These are phyloP conservation scores for Geotrichum aggregatum DNA, from an alignment of 1,139 yeast species.

Conservation along the genomic window DNA sequence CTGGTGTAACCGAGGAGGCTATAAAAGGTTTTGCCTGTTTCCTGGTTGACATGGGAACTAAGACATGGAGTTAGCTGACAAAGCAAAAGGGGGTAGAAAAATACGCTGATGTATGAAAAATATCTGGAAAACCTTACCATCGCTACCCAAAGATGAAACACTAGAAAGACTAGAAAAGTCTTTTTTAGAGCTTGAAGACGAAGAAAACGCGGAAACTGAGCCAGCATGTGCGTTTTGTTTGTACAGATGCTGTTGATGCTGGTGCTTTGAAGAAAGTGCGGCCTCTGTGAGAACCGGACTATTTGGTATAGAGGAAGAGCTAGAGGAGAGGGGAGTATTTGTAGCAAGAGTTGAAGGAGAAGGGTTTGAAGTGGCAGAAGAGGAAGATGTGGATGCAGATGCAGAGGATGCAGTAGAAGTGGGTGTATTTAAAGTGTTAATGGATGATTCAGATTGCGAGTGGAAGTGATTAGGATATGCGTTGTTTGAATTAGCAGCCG, in stretches of 20 bases:
- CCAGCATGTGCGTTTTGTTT: slow-evolving; percentile 7
- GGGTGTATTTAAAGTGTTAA: slow-evolving; percentile 14
- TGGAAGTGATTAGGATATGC: slow-evolving; percentile 6
- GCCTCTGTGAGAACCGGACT: slow-evolving; percentile 8
- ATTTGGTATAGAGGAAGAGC: slow-evolving; percentile 11
- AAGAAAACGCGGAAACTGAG: slow-evolving; percentile 13
- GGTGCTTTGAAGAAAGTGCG: background rate
- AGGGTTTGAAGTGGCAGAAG: slow-evolving; percentile 19
- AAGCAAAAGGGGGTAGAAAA: slow-evolving; percentile 8
- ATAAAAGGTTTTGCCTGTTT: slow-evolving; percentile 13
- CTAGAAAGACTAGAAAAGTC: slow-evolving; percentile 15
- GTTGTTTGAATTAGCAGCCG: slow-evolving; percentile 3
- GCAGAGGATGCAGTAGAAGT: slow-evolving; percentile 18
- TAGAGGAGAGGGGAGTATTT: slow-evolving; percentile 9
- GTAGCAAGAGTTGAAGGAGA: slow-evolving; percentile 17
- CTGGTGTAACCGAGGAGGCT: slow-evolving; percentile 18
- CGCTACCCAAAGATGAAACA: slow-evolving; percentile 11
- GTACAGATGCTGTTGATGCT: slow-evolving; percentile 4
- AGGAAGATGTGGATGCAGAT: slow-evolving; percentile 21
- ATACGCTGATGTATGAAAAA: background rate
- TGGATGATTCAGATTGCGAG: slow-evolving; percentile 21
- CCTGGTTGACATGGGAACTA: slow-evolving; percentile 3
- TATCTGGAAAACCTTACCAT: slow-evolving; percentile 11
- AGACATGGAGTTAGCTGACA: slow-evolving; percentile 12
- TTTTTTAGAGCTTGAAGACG: slow-evolving; percentile 13